Conservation (phyloP, 2,329 filamentous ascomycete species). For the Colletotrichum sp. region DNA sequence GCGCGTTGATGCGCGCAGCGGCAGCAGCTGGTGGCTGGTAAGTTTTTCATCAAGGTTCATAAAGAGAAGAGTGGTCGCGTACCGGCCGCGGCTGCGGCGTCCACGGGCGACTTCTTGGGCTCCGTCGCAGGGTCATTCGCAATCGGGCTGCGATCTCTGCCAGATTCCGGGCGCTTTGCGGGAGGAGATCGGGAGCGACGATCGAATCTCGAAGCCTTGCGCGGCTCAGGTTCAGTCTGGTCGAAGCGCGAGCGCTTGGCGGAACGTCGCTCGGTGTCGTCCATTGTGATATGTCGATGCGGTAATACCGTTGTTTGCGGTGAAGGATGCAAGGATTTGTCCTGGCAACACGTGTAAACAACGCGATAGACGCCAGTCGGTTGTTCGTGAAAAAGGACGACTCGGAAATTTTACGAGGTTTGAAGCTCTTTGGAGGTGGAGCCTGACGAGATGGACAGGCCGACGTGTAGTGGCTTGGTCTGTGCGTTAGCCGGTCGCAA, state of each 20-base stretch:
- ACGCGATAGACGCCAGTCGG: not conserved
- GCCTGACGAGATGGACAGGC: conserved; percentile 2
- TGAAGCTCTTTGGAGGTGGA: conserved; percentile 18
- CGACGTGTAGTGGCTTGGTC: not conserved
- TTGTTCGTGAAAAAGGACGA: not conserved
- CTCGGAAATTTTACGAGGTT: conserved; percentile 14
- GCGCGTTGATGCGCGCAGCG: conserved; percentile 85
- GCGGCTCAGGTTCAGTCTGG: conserved; percentile 83
- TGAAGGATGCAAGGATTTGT: not conserved
- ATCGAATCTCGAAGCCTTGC: conserved; percentile 82
- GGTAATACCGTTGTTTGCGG: not conserved
- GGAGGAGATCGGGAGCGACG: conserved; percentile 87
- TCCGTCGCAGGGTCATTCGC: conserved; percentile 46
- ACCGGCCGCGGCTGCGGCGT: conserved; percentile 83
- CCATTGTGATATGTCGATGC: conserved; percentile 50
- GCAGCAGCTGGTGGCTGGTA: conserved; percentile 71
- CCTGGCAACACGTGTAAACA: not conserved
- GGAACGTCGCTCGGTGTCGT: conserved; percentile 75
- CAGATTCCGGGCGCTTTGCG: conserved; percentile 67
- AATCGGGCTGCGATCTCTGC: conserved; percentile 83
- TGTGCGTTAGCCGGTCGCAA: not conserved
- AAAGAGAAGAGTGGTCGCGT: conserved; percentile 28
- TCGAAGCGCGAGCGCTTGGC: conserved; percentile 93
- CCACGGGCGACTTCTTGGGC: conserved; percentile 56
- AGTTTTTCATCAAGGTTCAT: not conserved